phyloP scores from a whole-genome alignment of 2,329 filamentous ascomycete species.

The Aspergillus eucalypticola region DNA sequence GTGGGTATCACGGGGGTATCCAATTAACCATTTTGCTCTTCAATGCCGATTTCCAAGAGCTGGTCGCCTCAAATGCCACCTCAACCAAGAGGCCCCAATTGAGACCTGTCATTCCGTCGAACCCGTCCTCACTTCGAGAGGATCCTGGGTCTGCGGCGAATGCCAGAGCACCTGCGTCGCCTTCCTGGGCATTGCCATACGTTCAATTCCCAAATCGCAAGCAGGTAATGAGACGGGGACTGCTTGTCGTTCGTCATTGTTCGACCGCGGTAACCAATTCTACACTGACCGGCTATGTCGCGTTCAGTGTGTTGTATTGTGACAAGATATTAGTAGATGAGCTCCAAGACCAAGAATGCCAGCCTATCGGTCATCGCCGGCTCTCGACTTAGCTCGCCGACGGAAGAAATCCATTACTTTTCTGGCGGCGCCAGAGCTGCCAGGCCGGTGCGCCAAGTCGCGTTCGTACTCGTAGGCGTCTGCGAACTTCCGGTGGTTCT shows the following conservation, averaged over 20 bases:
- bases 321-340: conserved; percentile 17
- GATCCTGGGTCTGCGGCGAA: conserved; percentile 8
- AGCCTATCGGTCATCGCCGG: conserved; percentile 44
- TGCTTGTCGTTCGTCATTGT: conserved; percentile 15
- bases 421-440: conserved; percentile 82
- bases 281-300: conserved; percentile 7
- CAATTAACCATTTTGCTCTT: conserved; percentile 40
- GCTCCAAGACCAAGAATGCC: conserved; percentile 11
- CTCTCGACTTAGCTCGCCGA: conserved; percentile 74
- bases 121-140: conserved; percentile 6
- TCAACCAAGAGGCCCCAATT: conserved; percentile 15
- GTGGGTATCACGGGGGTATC: conserved; percentile 43
- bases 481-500: conserved; percentile 80
- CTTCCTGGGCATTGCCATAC: conserved; percentile 12
- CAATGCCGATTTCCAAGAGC: conserved; percentile 25
- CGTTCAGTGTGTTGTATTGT: conserved; percentile 12
- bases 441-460: conserved; percentile 64
- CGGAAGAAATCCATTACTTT: conserved; percentile 99
- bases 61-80: conserved; percentile 17
- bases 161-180: conserved; percentile 11
- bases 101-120: conserved; percentile 14
- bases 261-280: conserved; percentile 9
- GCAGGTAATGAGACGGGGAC: conserved; percentile 13
- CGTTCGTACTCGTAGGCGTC: conserved; percentile 81
- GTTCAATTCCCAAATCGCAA: conserved; percentile 14